Percentiles rank a stretch among this genome's conserved stretches.
phyloP scores from a whole-genome alignment of 169 alveolate genomes.

The Plasmodium vinckei region DNA sequence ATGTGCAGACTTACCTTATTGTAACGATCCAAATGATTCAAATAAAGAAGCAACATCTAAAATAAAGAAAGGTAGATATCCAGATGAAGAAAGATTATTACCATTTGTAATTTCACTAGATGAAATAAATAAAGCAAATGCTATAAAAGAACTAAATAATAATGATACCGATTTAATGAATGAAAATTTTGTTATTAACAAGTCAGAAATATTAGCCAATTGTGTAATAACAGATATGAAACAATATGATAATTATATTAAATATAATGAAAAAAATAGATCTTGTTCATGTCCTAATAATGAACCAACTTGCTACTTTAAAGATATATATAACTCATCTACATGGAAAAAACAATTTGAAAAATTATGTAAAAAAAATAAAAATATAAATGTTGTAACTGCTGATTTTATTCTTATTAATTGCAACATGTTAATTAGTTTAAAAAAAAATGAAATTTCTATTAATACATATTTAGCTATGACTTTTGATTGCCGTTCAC shows the following conservation, averaged over 20 bases:
- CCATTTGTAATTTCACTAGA: constrained; percentile 52
- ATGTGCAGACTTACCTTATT: constrained; percentile 27
- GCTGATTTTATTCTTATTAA: constrained; percentile 35
- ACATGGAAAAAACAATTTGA: constrained; percentile 31
- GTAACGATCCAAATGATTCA: not conserved
- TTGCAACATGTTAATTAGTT: constrained; percentile 17
- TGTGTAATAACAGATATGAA: constrained; percentile 53
- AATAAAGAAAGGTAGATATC: not conserved
- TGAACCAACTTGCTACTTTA: constrained; percentile 56
- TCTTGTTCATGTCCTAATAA: constrained; percentile 45
- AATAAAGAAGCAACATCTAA: not conserved
- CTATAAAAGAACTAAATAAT: constrained; percentile 28
- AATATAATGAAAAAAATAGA: constrained; percentile 35
- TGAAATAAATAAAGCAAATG: constrained; percentile 47
- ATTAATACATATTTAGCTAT: constrained; percentile 50
- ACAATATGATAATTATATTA: constrained; percentile 6
- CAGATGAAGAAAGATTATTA: not conserved
- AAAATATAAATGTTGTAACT: constrained; percentile 14
- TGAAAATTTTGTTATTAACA: constrained; percentile 10
- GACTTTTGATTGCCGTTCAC: constrained; percentile 61
- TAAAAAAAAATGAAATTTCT: constrained; percentile 50
- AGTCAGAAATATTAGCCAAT: not conserved
- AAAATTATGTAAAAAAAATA: constrained; percentile 3
- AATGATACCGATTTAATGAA: constrained; percentile 29
- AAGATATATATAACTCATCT: constrained; percentile 40